These are phyloP conservation scores for Proliferodiscus dingleyae DNA, from an alignment of 2,329 filamentous ascomycete species.

Conservation along the genomic window DNA sequence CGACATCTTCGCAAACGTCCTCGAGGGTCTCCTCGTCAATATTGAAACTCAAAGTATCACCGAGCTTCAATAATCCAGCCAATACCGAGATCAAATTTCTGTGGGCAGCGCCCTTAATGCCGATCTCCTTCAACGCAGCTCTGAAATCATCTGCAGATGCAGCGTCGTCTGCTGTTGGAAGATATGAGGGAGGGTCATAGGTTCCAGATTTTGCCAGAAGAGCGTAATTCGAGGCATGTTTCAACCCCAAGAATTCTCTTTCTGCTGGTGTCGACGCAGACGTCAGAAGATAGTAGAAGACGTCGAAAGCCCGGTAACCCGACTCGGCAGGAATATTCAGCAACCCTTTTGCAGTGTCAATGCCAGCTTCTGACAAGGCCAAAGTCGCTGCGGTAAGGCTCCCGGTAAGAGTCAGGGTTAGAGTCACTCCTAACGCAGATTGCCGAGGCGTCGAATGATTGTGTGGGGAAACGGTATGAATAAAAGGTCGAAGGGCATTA, in stretches of 20 bases:
- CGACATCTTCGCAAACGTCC: slow-evolving; percentile 84
- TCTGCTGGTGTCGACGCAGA: slow-evolving; percentile 87
- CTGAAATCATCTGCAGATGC: slow-evolving; percentile 93
- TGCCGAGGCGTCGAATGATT: slow-evolving; percentile 83
- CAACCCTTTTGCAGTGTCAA: slow-evolving; percentile 77
- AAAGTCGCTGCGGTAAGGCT: slow-evolving; percentile 71
- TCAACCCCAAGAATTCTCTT: slow-evolving; percentile 79
- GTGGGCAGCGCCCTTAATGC: slow-evolving; percentile 82
- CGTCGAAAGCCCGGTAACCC: slow-evolving; percentile 90
- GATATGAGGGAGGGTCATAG: slow-evolving; percentile 78
- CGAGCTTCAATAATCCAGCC: slow-evolving; percentile 83
- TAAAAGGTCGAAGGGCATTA: slow-evolving; percentile 77
- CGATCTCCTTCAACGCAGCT: slow-evolving; percentile 79
- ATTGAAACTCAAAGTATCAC: slow-evolving; percentile 80
- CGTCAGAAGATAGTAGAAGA: slow-evolving; percentile 94
- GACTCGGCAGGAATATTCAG: slow-evolving; percentile 72
- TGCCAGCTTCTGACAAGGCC: slow-evolving; percentile 78
- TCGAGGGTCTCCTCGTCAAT: slow-evolving; percentile 82
- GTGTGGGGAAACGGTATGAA: slow-evolving; percentile 79
- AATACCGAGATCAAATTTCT: slow-evolving; percentile 81
- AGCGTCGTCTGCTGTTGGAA: slow-evolving; percentile 87
- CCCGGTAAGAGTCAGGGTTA: slow-evolving; percentile 77
- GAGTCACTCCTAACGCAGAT: slow-evolving; percentile 71
- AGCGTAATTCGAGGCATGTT: slow-evolving; percentile 69
- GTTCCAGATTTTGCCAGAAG: slow-evolving; percentile 80